These are phyloP conservation scores for Hansfordia pulvinata DNA, from an alignment of 2,329 filamentous ascomycete species.

Conservation along the genomic window DNA sequence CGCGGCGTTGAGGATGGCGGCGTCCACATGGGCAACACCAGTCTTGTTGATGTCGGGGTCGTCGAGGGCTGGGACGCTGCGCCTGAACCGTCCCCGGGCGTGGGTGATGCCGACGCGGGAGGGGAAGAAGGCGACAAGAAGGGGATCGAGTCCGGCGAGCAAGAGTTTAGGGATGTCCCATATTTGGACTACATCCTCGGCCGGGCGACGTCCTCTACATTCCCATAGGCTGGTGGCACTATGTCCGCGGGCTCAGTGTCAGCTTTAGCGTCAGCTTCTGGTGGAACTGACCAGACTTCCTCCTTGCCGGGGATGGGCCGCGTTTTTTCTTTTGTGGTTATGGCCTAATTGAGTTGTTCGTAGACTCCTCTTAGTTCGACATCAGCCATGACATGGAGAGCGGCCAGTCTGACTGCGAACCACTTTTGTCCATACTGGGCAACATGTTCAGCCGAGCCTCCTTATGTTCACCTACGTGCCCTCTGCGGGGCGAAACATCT, in stretches of 20 bases:
- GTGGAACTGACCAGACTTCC: slow-evolving; percentile 78
- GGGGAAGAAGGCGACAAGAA: slow-evolving; percentile 11
- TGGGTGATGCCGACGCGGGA: slow-evolving; percentile 4
- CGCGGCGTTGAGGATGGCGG: slow-evolving; percentile 52
- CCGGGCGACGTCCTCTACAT: slow-evolving; percentile 82
- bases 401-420: too few species aligned
- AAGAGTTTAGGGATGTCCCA: slow-evolving; percentile 40
- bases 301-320: too few species aligned
- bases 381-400: too few species aligned
- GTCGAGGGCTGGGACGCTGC: slow-evolving; percentile 45
- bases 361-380: too few species aligned
- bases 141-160: slow-evolving; percentile 18
- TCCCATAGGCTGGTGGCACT: slow-evolving; percentile 96
- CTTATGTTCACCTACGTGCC: too few species aligned
- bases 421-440: too few species aligned
- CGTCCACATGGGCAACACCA: slow-evolving; percentile 90
- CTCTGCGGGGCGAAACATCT: too few species aligned
- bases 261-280: slow-evolving; percentile 97
- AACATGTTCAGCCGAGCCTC: too few species aligned
- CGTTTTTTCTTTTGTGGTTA: too few species aligned
- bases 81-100: not conserved
- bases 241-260: slow-evolving; percentile 70
- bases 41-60: slow-evolving; percentile 59
- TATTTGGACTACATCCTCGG: slow-evolving; percentile 67
- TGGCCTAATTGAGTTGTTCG: too few species aligned